phyloP scores from a whole-genome alignment of 164 flowering plant genomes.

The Piper longum region DNA sequence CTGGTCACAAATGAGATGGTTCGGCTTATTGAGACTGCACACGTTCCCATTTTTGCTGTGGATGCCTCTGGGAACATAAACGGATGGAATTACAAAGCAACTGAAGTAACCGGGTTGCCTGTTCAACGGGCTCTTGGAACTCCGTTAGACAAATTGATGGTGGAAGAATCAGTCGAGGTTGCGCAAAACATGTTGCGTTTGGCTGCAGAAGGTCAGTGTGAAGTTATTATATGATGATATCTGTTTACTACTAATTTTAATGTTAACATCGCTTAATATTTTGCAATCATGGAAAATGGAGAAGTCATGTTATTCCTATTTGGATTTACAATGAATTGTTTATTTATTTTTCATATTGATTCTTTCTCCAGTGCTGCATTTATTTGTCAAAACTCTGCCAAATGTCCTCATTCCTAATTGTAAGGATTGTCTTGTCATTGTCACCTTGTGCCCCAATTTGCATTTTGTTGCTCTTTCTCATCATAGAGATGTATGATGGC shows the following conservation, averaged over 20 bases:
- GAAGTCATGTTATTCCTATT: too few relatives aligned
- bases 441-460: too few relatives aligned
- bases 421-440: too few relatives aligned
- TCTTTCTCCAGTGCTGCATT: too few relatives aligned
- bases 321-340: too few relatives aligned
- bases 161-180: conserved; percentile 33
- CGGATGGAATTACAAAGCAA: conserved; percentile 71
- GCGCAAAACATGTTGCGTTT: conserved; percentile 33
- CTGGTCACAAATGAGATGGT: conserved; percentile 58
- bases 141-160: conserved; percentile 36
- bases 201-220: conserved; percentile 48
- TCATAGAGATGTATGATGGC: too few relatives aligned
- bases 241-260: not conserved
- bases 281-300: too few relatives aligned
- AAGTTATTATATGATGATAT: not conserved
- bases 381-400: too few relatives aligned
- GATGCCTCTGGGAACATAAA: conserved; percentile 45
- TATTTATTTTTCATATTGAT: too few relatives aligned
- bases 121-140: conserved; percentile 49
- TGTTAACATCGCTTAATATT: too few relatives aligned
- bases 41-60: conserved; percentile 66
- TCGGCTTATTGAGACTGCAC: conserved; percentile 72
- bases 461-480: too few relatives aligned
- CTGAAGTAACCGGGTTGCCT: conserved; percentile 50
- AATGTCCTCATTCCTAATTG: too few relatives aligned